Evolutionary conservation across 2,329 filamentous ascomycete species (phyloP).

Genomic region (Talaromyces sp.): DNA sequence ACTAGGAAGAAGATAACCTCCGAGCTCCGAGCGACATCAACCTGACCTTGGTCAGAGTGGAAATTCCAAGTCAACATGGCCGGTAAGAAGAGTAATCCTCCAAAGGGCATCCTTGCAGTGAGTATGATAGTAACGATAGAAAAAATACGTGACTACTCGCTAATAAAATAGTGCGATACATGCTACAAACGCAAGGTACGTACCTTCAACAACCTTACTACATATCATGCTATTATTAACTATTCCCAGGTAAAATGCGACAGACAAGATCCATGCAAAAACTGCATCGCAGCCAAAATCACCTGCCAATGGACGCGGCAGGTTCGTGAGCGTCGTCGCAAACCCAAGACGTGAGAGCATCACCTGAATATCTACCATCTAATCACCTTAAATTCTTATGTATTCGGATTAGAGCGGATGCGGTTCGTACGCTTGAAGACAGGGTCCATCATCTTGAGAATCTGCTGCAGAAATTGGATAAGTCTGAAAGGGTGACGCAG

Average conservation of each 20-base stretch:
- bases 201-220: background rate
- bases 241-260: conserved; percentile 21
- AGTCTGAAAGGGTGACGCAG: too few relatives aligned
- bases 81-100: background rate
- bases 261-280: conserved; percentile 19
- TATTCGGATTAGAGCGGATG: background rate
- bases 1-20: background rate
- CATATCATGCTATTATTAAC: background rate
- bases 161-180: conserved; percentile 3
- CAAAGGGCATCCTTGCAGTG: background rate
- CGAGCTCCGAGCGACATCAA: background rate
- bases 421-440: background rate
- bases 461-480: background rate
- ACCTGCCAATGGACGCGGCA: conserved; percentile 17
- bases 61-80: background rate
- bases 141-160: background rate
- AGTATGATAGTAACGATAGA: background rate
- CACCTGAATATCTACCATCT: background rate
- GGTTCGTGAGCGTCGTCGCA: background rate
- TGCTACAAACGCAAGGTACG: conserved; percentile 1
- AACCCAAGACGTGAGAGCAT: background rate
- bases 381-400: background rate
- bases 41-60: background rate
- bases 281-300: conserved; percentile 20
- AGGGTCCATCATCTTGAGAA: conserved; percentile 3